phyloP scores from a whole-genome alignment of 1,284 basidiomycete genomes.

The Cystobasidium slooffiae region DNA sequence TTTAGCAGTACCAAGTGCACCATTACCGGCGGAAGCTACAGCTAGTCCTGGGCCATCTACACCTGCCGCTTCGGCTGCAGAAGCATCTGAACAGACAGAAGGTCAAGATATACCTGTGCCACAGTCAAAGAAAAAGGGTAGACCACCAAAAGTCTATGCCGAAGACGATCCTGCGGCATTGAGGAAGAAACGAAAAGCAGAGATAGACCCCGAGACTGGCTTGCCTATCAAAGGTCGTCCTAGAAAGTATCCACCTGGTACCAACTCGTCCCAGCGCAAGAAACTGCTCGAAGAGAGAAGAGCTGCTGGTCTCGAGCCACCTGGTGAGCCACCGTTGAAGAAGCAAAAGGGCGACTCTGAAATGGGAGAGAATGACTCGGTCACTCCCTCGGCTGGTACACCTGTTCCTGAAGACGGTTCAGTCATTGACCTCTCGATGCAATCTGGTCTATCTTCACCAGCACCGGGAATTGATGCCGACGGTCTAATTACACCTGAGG shows the following conservation, averaged over 20 bases:
- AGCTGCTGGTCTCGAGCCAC: conserved; percentile 6
- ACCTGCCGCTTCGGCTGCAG: too few relatives aligned
- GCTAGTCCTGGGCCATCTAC: too few relatives aligned
- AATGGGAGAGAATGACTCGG: neutral
- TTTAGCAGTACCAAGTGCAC: too few relatives aligned
- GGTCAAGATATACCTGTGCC: too few relatives aligned
- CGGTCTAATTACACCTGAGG: neutral
- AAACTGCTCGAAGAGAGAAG: conserved; percentile 23
- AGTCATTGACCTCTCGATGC: neutral
- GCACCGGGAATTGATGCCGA: neutral
- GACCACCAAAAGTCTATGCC: conserved; percentile 9
- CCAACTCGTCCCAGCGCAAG: conserved; percentile 2
- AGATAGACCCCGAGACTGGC: conserved; percentile 8
- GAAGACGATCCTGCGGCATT: neutral
- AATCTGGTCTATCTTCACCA: too few relatives aligned
- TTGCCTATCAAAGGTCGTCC: conserved; percentile 16
- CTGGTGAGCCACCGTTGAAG: neutral
- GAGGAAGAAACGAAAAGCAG: neutral
- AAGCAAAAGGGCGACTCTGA: neutral
- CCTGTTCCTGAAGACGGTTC: neutral
- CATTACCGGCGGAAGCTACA: too few relatives aligned
- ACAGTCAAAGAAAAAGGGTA: neutral
- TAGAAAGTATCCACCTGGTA: conserved; percentile 28
- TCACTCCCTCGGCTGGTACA: neutral
- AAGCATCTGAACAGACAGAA: too few relatives aligned